Evolutionary conservation across 2,329 filamentous ascomycete genomes (phyloP).

Genomic region (Pseudocercospora cruenta): DNA sequence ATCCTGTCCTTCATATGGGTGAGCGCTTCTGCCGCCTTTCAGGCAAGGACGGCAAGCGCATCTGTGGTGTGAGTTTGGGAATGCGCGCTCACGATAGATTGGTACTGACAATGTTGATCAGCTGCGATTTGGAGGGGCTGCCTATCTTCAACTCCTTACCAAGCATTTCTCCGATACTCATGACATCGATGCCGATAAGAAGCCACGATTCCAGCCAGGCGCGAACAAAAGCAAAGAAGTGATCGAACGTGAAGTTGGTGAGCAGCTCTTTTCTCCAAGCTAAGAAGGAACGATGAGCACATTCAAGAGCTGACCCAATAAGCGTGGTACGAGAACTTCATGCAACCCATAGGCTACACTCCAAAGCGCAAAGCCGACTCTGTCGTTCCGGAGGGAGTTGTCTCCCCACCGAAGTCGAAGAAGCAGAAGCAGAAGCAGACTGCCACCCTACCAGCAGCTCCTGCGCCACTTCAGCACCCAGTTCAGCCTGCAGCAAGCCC

Average conservation of each 20-base stretch:
- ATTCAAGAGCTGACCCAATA: not conserved
- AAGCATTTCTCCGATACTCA: not conserved
- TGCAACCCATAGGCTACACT: not conserved
- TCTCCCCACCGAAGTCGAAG: not conserved
- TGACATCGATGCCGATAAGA: not conserved
- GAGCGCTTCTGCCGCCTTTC: conserved; percentile 10
- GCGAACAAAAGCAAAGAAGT: not conserved
- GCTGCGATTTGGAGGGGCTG: not conserved
- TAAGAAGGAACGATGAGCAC: not conserved
- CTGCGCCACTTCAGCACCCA: not conserved
- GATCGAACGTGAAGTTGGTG: not conserved
- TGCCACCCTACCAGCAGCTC: not conserved
- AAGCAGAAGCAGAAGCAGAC: not conserved
- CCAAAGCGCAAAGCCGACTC: not conserved
- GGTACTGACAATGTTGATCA: not conserved
- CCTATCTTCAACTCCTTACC: too few relatives aligned
- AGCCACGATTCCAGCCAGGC: not conserved
- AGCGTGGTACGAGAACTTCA: not conserved
- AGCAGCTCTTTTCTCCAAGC: not conserved
- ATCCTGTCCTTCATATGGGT: conserved; percentile 9
- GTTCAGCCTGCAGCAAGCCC: not conserved
- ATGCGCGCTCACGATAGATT: not conserved
- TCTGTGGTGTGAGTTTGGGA: not conserved
- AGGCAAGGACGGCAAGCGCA: not conserved
- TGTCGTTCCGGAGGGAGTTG: not conserved